Conservation (phyloP, 148 eudicot genomes). For the Amaranthus palmeri region DNA sequence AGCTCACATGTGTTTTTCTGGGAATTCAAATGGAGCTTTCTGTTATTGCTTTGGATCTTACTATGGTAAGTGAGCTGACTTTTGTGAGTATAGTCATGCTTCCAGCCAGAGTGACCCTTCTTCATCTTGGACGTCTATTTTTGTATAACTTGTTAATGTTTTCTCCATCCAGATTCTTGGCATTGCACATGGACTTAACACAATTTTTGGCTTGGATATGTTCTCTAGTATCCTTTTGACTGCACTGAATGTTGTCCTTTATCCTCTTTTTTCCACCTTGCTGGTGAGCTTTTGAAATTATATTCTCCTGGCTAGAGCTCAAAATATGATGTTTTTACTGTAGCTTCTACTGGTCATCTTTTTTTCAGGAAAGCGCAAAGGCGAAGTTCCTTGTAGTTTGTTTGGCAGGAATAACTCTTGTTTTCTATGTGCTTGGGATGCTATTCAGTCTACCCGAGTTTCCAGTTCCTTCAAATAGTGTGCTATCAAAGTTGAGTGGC, state of each 20-base stretch:
- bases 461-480: conserved; percentile 48
- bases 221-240: conserved; percentile 67
- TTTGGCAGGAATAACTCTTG: conserved; percentile 43
- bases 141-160: conserved; percentile 4
- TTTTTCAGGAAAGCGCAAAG: conserved; percentile 57
- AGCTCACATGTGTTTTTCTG: conserved; percentile 54
- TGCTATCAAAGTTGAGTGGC: conserved; percentile 64
- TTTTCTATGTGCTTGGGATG: conserved; percentile 53
- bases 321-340: not conserved
- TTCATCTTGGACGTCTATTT: conserved; percentile 10
- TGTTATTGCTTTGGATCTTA: conserved; percentile 65
- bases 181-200: conserved; percentile 76
- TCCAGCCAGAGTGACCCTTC: not conserved
- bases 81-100: not conserved
- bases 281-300: conserved; percentile 43
- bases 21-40: conserved; percentile 80
- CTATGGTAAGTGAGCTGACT: conserved; percentile 46
- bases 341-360: not conserved
- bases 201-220: conserved; percentile 59
- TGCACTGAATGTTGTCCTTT: conserved; percentile 51
- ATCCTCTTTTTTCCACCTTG: conserved; percentile 63
- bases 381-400: conserved; percentile 48
- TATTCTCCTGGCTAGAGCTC: conserved; percentile 1
- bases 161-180: conserved; percentile 65
- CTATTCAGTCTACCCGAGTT: conserved; percentile 61